A percentile compares a stretch with the other conserved stretches of the same genome.
Conservation (phyloP, 192 early-diverging fungal species). For the Coemansia sp. region DNA sequence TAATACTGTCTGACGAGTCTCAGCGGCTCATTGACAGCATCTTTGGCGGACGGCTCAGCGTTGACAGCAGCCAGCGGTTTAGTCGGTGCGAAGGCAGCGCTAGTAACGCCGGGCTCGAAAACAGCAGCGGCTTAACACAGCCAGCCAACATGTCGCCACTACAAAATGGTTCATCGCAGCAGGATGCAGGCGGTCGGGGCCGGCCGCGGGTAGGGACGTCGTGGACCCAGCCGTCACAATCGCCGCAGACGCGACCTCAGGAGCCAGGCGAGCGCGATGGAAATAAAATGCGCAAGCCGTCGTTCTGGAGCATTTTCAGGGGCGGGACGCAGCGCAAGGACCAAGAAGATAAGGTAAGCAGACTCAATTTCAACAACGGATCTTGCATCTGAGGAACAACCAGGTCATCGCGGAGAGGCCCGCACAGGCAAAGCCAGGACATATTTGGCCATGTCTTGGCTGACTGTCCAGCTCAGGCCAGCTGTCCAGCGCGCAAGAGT, state of each 20-base stretch:
- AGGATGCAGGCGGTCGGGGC: neutral
- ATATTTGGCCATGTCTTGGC: no score
- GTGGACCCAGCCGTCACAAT: conserved; percentile 9
- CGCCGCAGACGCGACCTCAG: conserved; percentile 12
- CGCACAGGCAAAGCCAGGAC: no score
- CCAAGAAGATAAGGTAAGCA: conserved; percentile 50
- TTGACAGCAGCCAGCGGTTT: conserved; percentile 23
- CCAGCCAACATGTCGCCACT: neutral
- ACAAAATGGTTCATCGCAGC: conserved; percentile 1
- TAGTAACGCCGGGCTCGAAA: neutral
- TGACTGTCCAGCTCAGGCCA: no score
- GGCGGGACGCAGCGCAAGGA: conserved; percentile 45
- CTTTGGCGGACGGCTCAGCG: conserved; percentile 46
- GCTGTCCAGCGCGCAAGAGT: neutral
- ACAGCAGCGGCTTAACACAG: neutral
- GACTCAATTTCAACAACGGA: neutral
- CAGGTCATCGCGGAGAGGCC: no score
- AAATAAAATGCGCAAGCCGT: conserved; percentile 54
- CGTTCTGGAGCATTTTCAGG: conserved; percentile 53
- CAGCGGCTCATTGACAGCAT: conserved; percentile 47
- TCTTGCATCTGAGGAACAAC: no score
- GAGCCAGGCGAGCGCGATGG: conserved; percentile 44
- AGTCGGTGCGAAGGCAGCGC: conserved; percentile 21
- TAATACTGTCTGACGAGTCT: conserved; percentile 35
- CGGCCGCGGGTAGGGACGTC: conserved; percentile 7